Percentiles rank a stretch among this genome's conserved stretches.
These are phyloP conservation scores for Dalbergia cultrata DNA, from an alignment of 306 rosid species.

Conservation along the genomic window DNA sequence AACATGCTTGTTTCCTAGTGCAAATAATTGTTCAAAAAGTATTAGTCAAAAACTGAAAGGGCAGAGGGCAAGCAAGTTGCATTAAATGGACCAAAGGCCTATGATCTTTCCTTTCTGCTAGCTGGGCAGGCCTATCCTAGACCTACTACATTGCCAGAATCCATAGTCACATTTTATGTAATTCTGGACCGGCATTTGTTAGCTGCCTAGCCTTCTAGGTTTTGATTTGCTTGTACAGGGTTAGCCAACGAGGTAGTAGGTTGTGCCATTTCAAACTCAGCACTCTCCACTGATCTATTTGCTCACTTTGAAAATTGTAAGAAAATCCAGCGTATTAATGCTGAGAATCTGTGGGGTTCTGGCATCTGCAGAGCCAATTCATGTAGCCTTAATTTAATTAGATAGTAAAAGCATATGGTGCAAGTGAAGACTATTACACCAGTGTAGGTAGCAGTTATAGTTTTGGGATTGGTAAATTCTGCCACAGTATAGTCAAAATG, in stretches of 20 bases:
- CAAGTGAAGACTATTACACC: not conserved
- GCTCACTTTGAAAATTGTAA: not conserved
- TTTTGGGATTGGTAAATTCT: conserved; percentile 4
- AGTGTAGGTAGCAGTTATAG: not conserved
- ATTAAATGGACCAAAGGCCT: conserved; percentile 47
- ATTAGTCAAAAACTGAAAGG: not conserved
- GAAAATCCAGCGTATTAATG: conserved; percentile 5
- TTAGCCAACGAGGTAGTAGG: conserved; percentile 18
- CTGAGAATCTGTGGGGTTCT: not conserved
- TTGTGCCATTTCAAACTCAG: not conserved
- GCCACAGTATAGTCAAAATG: not conserved
- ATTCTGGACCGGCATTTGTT: conserved; percentile 35
- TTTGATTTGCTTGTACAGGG: conserved; percentile 34
- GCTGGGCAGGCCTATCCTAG: conserved; percentile 50
- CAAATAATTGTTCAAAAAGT: not conserved
- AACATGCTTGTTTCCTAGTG: not conserved
- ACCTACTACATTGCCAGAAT: conserved; percentile 27
- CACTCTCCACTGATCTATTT: not conserved
- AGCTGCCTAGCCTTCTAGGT: conserved; percentile 30
- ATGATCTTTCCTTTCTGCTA: conserved; percentile 50
- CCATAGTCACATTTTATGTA: conserved; percentile 5
- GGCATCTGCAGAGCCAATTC: not conserved
- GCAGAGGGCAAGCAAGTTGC: not conserved
- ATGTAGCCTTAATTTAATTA: not conserved
- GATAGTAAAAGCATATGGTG: no score